phyloP scores from a whole-genome alignment of 192 early-diverging fungal species.

The Entrophospora sp. region DNA sequence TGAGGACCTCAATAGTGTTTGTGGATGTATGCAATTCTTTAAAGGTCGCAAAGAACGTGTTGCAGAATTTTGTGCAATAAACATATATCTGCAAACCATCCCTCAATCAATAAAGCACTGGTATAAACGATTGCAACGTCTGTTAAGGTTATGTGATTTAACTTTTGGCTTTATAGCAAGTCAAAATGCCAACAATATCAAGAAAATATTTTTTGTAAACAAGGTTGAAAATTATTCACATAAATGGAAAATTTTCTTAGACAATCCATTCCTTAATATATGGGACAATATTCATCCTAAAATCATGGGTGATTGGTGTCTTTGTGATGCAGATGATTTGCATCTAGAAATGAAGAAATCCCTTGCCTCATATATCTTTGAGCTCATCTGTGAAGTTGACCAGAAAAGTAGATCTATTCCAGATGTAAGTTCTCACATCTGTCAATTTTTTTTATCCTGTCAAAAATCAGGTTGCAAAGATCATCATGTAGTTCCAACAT shows the following conservation, averaged over 20 bases:
- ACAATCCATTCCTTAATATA: conserved; percentile 8
- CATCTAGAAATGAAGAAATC: neutral
- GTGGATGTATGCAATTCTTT: neutral
- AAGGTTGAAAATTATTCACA: neutral
- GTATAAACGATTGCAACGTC: neutral
- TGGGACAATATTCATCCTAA: neutral
- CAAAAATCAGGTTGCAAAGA: neutral
- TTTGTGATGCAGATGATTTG: neutral
- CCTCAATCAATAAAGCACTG: neutral
- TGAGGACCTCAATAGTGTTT: too few species aligned
- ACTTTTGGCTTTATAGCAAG: neutral
- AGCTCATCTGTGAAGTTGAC: neutral
- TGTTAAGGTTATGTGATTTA: neutral
- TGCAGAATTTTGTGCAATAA: conserved; percentile 6
- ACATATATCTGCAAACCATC: neutral
- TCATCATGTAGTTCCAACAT: neutral
- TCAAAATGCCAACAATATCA: neutral
- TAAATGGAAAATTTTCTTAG: conserved; percentile 1
- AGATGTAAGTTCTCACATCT: neutral
- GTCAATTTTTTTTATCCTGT: neutral
- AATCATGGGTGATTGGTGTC: neutral
- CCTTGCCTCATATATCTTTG: neutral
- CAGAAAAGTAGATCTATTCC: neutral
- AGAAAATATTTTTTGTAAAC: conserved; percentile 10
- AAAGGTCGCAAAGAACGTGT: neutral